Base-by-base conservation (phyloP, 129 eudicot species). In the Solidago caesia region DNA sequence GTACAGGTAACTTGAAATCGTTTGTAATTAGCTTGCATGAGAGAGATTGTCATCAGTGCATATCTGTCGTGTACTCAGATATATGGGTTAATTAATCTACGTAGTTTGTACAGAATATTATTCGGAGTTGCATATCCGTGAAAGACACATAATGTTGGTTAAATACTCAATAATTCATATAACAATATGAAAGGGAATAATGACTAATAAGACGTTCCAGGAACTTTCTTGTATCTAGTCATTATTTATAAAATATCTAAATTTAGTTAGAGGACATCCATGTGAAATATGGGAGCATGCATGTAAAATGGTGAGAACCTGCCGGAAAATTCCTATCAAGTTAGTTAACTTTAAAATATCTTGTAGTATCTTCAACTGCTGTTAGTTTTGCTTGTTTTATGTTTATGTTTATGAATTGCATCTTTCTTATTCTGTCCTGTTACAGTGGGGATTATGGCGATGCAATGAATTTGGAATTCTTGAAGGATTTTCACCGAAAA, bases 401-500 rank as follows among this genome's bases (percentile, higher is more conserved):
- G 21, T 61, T 4, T 57, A 67, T 58, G 68, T 70, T 56, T 76
- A 76, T 66, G 7, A 45, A 15, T 4, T 57, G 49, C 15, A 8
- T 48, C 67, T 41, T 42, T 39, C 68, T 43, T 71, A 2, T 56
- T 49, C 52, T 79, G 45, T 13, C 33, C 46, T 67, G 8, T 45
- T 75, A 60, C 78, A 90, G 96, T 80, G 96, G 96, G 51, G 74
- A 76, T 44, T 90, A 90, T 61, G 92, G 92, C 25, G 86, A 83
- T 6, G 60, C 79, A 2, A 81, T 90, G 47, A 58, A 85, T 64
- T 52, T 84, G 73, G 84, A 85, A 43, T 77, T 84, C 44, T 64
- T 87, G 78, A 90, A 90, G 78, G 74, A 84, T 75, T 92, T 92
- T 73, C 97, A 89, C 70, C 77, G 93, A 13, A 87, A 89, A 82